Base-by-base conservation (phyloP, 2,329 filamentous ascomycete species). In the Botrytis aclada region DNA sequence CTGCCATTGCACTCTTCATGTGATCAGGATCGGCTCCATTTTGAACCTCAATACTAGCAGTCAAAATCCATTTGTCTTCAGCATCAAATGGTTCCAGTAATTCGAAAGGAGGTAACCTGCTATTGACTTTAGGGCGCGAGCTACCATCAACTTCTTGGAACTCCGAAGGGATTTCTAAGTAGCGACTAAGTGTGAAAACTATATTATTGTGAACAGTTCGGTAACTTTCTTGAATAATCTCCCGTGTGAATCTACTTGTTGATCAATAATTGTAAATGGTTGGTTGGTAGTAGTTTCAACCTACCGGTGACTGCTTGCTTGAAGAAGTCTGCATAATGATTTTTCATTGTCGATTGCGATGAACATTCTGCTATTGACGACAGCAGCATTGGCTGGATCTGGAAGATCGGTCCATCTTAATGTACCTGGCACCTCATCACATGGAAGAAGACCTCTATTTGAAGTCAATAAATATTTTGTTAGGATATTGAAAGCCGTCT, bases 341-440 rank as follows among this genome's bases (percentile, higher is more conserved):
- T 80, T 84, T 72, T 81, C 78, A 45, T 79, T 77, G 14, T 79
- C 78, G 63, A 81, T 80, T 20, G 73, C 74, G 12, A 80, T 72
- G 29, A 77, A 75, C 12, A 75, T 65, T 43, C 80, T 77, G 56
- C 77, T 80, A 51, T 81, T 81, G 43, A 80, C 79, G 10, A 76
- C 73, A 58, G 76, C 75, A 20, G 71, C 60, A 20, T 67, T 75
- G 32, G 74, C 75, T 25, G 88, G 88, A 74, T 90, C 89, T 1
- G 89, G 89, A 62, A 90, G 83, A 75, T 90, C 89, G 9, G 83
- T 85, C 87, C 88, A 91, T 62, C 86, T 82, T 73, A 91, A 79
- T 5, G 85, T 84, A 29, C 87, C 88, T 0, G 82, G 81, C 0
- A 81, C 79, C 9, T 81, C 77, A 74, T 87, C 84, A 58, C 72